Percentiles rank a stretch among this genome's conserved stretches.
Conservation (phyloP, 1,284 basidiomycete genomes). For the Pascua guehoae region DNA sequence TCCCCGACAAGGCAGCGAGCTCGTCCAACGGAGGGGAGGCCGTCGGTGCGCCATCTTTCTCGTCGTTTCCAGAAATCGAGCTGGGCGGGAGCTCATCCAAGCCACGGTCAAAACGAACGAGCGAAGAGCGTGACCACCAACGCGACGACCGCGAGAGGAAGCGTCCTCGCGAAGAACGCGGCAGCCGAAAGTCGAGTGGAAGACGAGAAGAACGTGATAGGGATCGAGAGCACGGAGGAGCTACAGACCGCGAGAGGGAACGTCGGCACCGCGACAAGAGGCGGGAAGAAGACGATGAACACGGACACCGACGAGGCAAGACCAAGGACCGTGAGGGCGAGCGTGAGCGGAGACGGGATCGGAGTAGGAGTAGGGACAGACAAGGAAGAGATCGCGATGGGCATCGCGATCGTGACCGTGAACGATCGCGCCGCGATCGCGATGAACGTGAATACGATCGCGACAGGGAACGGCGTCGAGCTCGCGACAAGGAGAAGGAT, state of each 20-base stretch:
- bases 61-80: slow-evolving; percentile 20
- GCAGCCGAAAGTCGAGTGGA: not conserved
- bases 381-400: slow-evolving; percentile 5
- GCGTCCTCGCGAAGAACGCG: not conserved
- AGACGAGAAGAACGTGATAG: not conserved
- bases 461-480: not conserved
- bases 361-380: slow-evolving; percentile 1
- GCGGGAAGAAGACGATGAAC: not conserved
- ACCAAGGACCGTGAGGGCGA: slow-evolving; percentile 1
- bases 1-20: not conserved
- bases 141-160: not conserved
- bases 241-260: not conserved
- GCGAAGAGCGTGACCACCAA: not conserved
- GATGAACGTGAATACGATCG: not conserved
- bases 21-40: not conserved
- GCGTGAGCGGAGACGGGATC: slow-evolving; percentile 2
- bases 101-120: not conserved
- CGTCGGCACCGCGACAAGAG: not conserved
- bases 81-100: not conserved
- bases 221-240: not conserved
- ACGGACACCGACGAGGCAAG: not conserved
- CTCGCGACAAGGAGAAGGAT: slow-evolving; percentile 9
- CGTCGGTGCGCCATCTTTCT: slow-evolving; percentile 10
- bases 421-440: not conserved
- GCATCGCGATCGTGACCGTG: slow-evolving; percentile 1